These are phyloP conservation scores for Asterella californica DNA, from an alignment of 225 moss, liverwort and hornwort species.

Conservation along the genomic window DNA sequence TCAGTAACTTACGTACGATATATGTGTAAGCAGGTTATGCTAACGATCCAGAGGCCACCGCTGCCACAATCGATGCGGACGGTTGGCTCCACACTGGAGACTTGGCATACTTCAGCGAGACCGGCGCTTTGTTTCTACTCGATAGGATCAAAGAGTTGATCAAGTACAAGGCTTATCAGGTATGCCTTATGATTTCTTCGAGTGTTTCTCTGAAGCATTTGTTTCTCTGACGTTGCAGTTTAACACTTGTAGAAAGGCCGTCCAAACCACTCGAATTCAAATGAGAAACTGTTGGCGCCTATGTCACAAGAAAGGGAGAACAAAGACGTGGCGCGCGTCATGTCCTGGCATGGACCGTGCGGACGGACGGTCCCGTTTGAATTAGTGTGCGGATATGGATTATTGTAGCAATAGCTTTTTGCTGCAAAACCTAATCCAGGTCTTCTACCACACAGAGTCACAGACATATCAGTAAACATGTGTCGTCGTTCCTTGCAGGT, in stretches of 20 bases:
- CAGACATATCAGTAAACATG: no score
- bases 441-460: no score
- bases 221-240: background rate
- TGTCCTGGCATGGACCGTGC: no score
- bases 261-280: background rate
- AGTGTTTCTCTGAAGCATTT: background rate
- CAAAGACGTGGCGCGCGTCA: no score
- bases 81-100: conserved; percentile 54
- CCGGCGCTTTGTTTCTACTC: conserved; percentile 43
- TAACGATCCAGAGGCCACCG: conserved; percentile 34
- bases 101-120: conserved; percentile 40
- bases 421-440: no score
- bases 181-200: background rate
- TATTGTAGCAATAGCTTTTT: no score
- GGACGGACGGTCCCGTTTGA: no score
- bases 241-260: background rate
- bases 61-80: conserved; percentile 26
- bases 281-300: background rate
- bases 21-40: conserved; percentile 26
- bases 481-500: conserved; percentile 27
- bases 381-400: no score
- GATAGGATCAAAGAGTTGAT: conserved; percentile 48
- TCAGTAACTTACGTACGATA: background rate
- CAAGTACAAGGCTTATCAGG: conserved; percentile 50
- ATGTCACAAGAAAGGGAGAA: background rate